Base-by-base conservation (phyloP, 805 yeast genomes). In the Jamesozyma rosinii region DNA sequence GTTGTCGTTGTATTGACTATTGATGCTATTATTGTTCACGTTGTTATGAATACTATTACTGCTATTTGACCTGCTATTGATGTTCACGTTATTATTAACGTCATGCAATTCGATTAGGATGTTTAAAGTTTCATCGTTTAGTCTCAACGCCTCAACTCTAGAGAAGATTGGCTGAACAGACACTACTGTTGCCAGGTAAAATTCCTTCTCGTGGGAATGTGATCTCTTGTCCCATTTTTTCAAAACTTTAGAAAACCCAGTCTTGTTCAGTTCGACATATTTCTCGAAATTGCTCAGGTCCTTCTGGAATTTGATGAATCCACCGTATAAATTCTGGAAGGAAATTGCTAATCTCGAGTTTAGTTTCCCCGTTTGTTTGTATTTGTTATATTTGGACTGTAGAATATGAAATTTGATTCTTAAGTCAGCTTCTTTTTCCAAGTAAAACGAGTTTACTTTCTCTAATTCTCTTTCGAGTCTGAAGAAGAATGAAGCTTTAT, bases 171-270 rank as follows among this genome's bases (percentile, higher is more conserved):
- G 97, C 63, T 92, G 98, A 5, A 92, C 95, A 48, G 86, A 87
- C 13, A 92, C 95, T 0, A 96, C 96, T 0, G 96, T 83, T 26
- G 87, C 79, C 39, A 92, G 71, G 59, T 89, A 92, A 41, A 92
- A 71, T 59, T 92, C 98, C 58, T 89, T 88, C 5, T 96, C 88
- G 52, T 86, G 95, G 2, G 95, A 85, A 57, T 90, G 88, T 19
- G 96, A 87, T 48, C 97, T 72, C 64, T 92, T 92, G 65, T 92
- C 98, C 98, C 98, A 92, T 67, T 92, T 92, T 63, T 92, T 92
- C 55, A 92, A 75, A 24, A 87, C 97, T 65, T 92, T 92, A 19
- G 94, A 81, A 64, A 92, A 92, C 13, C 98, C 98, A 0, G 95
- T 86, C 56, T 89, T 96, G 60, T 92, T 92, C 45, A 92, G 71